Evolutionary conservation across 495 filamentous ascomycete species (phyloP), one percentile per base, ranked within the genome.

Genomic region (Apiosordaria backusii): DNA sequence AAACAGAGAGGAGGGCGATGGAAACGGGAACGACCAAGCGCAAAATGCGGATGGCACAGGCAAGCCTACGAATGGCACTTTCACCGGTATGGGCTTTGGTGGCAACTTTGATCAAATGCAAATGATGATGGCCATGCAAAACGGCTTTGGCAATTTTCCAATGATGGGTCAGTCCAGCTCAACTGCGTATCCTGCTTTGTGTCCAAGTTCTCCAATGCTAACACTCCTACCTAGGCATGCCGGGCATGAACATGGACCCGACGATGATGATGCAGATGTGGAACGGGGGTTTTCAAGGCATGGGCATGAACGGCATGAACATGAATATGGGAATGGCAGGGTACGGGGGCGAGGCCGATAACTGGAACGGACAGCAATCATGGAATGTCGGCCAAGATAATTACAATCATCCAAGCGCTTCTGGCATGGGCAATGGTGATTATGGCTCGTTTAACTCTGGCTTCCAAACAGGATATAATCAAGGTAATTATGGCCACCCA

Each of bases 251-350:
- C 74, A 92, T 97, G 90, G 91, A 92, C 83, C 91, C 90, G 71
- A 93, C 93, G 90, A 82, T 83, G 80, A 82, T 83, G 80, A 91
- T 92, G 86, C 90, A 95, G 77, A 94, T 96, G 89, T 91, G 90
- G 83, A 85, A 79, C 74, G 89, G 90, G 78, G 91, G 89, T 65
- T 94, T 85, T 75, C 85, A 85, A 76, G 88, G 88, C 82, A 92
- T 93, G 90, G 91, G 89, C 85, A 94, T 94, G 89, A 89, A 88
- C 86, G 89, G 89, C 82, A 93, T 92, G 91, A 90, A 87, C 82
- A 91, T 89, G 86, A 90, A 89, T 78, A 92, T 95, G 91, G 88
- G 88, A 72, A 88, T 89, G 86, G 90, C 22, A 25, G 24, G 88
- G 70, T 93, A 87, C 84, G 86, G 88, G 21, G 72, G 71, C 65